phyloP scores from a whole-genome alignment of 441 rosid species.

The Arabidopsis lyrata region DNA sequence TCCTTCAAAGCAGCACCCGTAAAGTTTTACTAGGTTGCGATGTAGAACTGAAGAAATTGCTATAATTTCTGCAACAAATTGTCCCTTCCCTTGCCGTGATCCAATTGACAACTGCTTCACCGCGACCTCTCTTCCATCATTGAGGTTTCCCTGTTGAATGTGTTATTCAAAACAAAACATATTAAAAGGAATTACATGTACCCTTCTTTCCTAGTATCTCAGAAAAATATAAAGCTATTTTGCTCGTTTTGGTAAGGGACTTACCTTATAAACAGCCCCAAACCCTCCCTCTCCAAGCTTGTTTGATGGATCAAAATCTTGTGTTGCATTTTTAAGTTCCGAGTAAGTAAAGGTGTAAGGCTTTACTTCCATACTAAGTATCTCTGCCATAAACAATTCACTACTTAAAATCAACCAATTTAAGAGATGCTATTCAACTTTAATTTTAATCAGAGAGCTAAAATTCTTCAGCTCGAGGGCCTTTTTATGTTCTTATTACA shows the following conservation, averaged over 20 bases:
- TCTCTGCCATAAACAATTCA: slow-evolving; percentile 39
- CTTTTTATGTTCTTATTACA: background rate
- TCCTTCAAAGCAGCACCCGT: slow-evolving; percentile 75
- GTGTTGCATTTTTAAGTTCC: slow-evolving; percentile 69
- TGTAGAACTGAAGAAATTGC: slow-evolving; percentile 64
- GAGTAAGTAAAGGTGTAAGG: slow-evolving; percentile 68
- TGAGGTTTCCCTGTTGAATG: slow-evolving; percentile 41
- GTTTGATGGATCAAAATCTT: slow-evolving; percentile 60
- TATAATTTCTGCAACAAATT: slow-evolving; percentile 63
- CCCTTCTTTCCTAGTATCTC: background rate
- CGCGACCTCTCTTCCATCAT: slow-evolving; percentile 61
- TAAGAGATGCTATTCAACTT: background rate
- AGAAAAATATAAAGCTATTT: background rate
- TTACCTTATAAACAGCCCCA: slow-evolving; percentile 61
- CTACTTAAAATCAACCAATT: background rate
- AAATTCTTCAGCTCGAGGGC: background rate
- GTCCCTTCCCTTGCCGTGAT: slow-evolving; percentile 64
- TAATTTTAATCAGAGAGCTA: slow-evolving; percentile 1
- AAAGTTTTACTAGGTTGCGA: slow-evolving; percentile 74
- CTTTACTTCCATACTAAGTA: slow-evolving; percentile 54
- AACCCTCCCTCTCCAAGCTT: slow-evolving; percentile 88
- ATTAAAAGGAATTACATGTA: background rate
- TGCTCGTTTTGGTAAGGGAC: background rate
- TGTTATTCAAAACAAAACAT: background rate
- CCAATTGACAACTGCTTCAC: slow-evolving; percentile 57